Conservation (phyloP, 805 yeast genomes). For the Wickerhamiella brachini region DNA sequence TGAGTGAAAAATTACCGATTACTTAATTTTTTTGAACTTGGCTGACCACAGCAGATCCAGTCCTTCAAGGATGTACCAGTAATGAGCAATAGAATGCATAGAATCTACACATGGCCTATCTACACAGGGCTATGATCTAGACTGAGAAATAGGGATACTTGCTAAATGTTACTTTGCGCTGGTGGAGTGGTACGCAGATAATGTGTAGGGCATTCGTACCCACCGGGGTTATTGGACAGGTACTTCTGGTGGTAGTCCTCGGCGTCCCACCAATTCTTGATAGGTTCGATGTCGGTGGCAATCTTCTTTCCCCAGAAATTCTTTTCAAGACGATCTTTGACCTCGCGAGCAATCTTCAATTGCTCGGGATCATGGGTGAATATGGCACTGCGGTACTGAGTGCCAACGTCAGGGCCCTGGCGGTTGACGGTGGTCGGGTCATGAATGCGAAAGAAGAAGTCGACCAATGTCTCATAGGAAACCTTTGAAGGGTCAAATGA, state of each 20-base stretch:
- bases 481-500: constrained; percentile 63
- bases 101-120: no score
- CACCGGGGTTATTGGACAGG: constrained; percentile 63
- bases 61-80: no score
- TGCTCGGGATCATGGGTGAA: constrained; percentile 48
- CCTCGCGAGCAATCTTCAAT: constrained; percentile 29
- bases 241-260: constrained; percentile 88
- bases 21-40: not conserved
- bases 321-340: constrained; percentile 44
- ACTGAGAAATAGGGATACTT: no score
- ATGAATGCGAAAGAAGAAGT: constrained; percentile 81
- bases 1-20: not conserved
- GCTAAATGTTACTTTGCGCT: not conserved
- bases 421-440: constrained; percentile 77
- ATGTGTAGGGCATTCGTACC: constrained; percentile 87
- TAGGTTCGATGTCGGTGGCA: constrained; percentile 55
- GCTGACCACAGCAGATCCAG: no score
- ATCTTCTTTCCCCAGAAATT: constrained; percentile 64
- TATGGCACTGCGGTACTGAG: constrained; percentile 81
- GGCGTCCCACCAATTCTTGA: constrained; percentile 74
- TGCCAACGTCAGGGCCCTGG: constrained; percentile 83
- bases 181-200: constrained; percentile 41
- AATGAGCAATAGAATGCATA: no score
- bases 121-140: no score
- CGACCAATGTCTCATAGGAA: constrained; percentile 47